A percentile compares a stretch with the other conserved stretches of the same genome.
phyloP scores from a whole-genome alignment of 139 green algal species.

The Closterium sp. region DNA sequence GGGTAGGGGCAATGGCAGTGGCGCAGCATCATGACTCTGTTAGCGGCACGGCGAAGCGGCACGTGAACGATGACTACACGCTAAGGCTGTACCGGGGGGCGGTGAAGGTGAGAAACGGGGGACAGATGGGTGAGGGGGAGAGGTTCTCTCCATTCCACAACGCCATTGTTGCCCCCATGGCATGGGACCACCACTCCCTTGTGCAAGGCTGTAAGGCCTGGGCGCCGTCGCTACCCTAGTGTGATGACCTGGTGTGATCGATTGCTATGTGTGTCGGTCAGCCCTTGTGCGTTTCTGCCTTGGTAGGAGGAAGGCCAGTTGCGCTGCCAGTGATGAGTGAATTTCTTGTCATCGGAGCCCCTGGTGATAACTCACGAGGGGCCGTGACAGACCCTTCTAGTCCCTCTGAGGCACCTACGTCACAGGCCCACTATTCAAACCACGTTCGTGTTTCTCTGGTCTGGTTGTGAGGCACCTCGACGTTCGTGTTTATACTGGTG shows the following conservation, averaged over 20 bases:
- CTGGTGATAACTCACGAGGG: no score
- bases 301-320: not conserved
- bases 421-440: not conserved
- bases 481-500: not conserved
- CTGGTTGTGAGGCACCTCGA: no score
- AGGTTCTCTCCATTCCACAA: no score
- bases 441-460: not conserved
- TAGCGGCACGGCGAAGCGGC: constrained; percentile 77
- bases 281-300: not conserved
- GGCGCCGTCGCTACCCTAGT: no score
- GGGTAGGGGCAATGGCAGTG: no score
- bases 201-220: no score
- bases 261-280: no score
- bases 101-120: not conserved
- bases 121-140: no score
- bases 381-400: not conserved
- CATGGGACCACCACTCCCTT: no score
- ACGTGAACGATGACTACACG: constrained; percentile 80
- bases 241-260: no score
- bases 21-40: no score
- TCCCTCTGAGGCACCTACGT: not conserved
- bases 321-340: not conserved
- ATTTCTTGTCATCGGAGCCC: not conserved
- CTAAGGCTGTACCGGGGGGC: constrained; percentile 27
- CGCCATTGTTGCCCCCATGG: no score